These are phyloP conservation scores for Pichia kluyveri DNA, from an alignment of 805 yeast species.

Conservation along the genomic window DNA sequence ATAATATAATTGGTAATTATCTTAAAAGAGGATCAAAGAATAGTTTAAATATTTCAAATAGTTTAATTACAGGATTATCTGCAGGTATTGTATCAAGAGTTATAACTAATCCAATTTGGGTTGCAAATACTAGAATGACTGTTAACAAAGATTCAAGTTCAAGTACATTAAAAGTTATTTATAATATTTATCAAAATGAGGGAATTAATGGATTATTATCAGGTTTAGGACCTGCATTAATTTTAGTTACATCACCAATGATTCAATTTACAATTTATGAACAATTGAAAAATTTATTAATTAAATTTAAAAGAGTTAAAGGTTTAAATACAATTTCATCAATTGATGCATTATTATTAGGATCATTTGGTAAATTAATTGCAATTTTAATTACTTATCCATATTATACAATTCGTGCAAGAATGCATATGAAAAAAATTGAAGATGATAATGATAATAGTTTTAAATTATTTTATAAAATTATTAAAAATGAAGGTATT, in stretches of 20 bases:
- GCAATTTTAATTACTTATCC: slow-evolving; percentile 92
- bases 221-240: slow-evolving; percentile 82
- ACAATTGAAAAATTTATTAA: slow-evolving; percentile 62
- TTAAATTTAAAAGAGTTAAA: slow-evolving; percentile 22
- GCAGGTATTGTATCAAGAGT: slow-evolving; percentile 83
- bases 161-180: slow-evolving; percentile 46
- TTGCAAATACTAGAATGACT: slow-evolving; percentile 84
- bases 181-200: slow-evolving; percentile 57
- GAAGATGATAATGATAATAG: slow-evolving; percentile 16
- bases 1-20: slow-evolving; percentile 47
- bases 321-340: slow-evolving; percentile 37
- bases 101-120: slow-evolving; percentile 88
- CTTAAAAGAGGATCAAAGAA: not conserved
- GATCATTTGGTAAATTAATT: slow-evolving; percentile 81
- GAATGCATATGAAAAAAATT: too few species aligned
- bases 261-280: slow-evolving; percentile 89
- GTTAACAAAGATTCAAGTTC: slow-evolving; percentile 27
- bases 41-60: slow-evolving; percentile 48
- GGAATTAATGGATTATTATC: slow-evolving; percentile 69
- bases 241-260: slow-evolving; percentile 80
- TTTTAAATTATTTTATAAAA: slow-evolving; percentile 42
- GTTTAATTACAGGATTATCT: slow-evolving; percentile 69
- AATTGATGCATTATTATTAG: slow-evolving; percentile 71
- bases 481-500: slow-evolving; percentile 62
- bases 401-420: slow-evolving; percentile 78